Evolutionary conservation across 768 basidiomycete genomes (phyloP), one percentile per base, ranked within the genome.

Genomic region (Imleria badia): DNA sequence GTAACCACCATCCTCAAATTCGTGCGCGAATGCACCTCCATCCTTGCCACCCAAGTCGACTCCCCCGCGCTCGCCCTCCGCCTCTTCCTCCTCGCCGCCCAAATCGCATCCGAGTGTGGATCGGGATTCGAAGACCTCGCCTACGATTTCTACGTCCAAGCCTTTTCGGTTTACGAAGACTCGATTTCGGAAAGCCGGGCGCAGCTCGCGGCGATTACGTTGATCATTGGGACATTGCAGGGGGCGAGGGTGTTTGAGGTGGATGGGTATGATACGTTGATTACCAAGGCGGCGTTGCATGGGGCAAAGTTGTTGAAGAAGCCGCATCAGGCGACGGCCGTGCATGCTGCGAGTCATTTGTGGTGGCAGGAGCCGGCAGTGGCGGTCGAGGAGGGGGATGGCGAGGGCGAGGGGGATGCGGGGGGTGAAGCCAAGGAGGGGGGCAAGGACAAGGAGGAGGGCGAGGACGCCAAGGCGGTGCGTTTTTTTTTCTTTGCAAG

Each of bases 211-310:
- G 95, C 96, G n/a, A 98, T 99, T 67, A 92, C 94, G 7, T 81
- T 95, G 19, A 89, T 99, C 62, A 97, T 98, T 55, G 88, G 89
- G 45, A 91, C 94, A 7, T 75, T 99, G 38, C 91, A 93, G 52
- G 85, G 87, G 11, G 89, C 93, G 31, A 78, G 86, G 58, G 94
- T 95, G n/a, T 98, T 98, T 66, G 88, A 87, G 34, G 81, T 81
- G 45, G 97, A 99, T 64, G 96, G 96, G 70, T 98, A 97, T 66
- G 97, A 98, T 66, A 98, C 96, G 3, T 74, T 99, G 58, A 94
- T 98, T 65, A 98, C 97, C 26, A 98, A 99, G 73, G 97, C 96
- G n/a, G 96, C 96, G 7, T 74, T 98, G 60, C 97, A 99, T 70
- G 94, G 93, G 6, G 91, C 94, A 30, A 96, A 96, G 73, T 73